phyloP scores from a whole-genome alignment of 768 basidiomycete species.

The Phylloporus sp. region DNA sequence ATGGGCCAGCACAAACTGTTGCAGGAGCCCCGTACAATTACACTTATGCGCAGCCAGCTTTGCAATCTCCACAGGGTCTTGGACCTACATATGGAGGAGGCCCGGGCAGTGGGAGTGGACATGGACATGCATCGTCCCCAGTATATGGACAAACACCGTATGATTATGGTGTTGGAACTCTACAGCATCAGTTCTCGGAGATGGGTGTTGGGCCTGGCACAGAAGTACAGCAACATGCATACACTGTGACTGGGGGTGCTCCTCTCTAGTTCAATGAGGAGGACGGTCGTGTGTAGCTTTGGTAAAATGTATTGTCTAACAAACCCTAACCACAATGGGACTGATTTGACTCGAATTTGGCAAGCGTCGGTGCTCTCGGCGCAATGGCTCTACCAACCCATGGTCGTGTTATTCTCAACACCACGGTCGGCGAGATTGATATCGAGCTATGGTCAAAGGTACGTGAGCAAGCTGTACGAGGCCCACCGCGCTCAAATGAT shows the following conservation, averaged over 20 bases:
- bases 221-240: slow-evolving; percentile 21
- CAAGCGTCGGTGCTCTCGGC: neutral
- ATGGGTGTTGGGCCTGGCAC: slow-evolving; percentile 24
- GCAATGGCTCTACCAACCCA: slow-evolving; percentile 82
- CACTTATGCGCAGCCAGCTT: slow-evolving; percentile 7
- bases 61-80: slow-evolving; percentile 15
- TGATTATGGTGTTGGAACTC: slow-evolving; percentile 19
- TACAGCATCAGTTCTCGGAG: slow-evolving; percentile 32
- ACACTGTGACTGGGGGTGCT: slow-evolving; percentile 17
- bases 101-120: slow-evolving; percentile 20
- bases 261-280: slow-evolving; percentile 13
- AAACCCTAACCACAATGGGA: slow-evolving; percentile 23
- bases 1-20: slow-evolving; percentile 3
- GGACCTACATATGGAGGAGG: slow-evolving; percentile 17
- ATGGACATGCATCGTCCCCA: slow-evolving; percentile 13
- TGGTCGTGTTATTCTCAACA: slow-evolving; percentile 84
- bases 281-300: neutral
- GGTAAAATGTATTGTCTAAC: neutral
- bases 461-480: slow-evolving; percentile 2
- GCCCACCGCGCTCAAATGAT: neutral
- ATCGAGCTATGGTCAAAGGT: slow-evolving; percentile 94
- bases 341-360: neutral
- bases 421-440: slow-evolving; percentile 83
- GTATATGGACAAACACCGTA: slow-evolving; percentile 18
- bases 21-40: slow-evolving; percentile 17